These are phyloP conservation scores for Kwoniella mangroviensis DNA, from an alignment of 768 basidiomycete species.

Conservation along the genomic window DNA sequence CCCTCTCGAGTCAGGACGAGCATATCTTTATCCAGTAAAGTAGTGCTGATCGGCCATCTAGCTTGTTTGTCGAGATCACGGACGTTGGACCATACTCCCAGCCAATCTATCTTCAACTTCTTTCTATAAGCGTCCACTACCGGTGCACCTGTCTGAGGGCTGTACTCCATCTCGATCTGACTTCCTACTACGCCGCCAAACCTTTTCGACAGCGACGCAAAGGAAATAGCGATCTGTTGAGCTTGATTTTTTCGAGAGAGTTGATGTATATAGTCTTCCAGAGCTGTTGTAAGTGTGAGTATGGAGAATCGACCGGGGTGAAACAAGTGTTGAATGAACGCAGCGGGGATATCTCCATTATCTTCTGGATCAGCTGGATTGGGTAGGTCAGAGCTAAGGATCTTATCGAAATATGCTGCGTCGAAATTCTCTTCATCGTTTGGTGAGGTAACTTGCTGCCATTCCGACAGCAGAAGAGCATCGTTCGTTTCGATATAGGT, in stretches of 20 bases:
- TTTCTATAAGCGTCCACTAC: conserved; percentile 81
- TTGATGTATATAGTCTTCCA: conserved; percentile 78
- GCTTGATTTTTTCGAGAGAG: conserved; percentile 64
- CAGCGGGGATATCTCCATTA: conserved; percentile 66
- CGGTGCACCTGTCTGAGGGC: conserved; percentile 77
- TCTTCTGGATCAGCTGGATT: conserved; percentile 42
- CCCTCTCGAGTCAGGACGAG: conserved; percentile 62
- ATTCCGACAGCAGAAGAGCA: conserved; percentile 33
- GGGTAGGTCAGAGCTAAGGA: conserved; percentile 64
- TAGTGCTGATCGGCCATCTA: conserved; percentile 50
- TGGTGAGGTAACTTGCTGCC: conserved; percentile 40
- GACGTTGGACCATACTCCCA: conserved; percentile 89
- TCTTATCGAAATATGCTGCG: conserved; percentile 82
- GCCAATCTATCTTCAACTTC: conserved; percentile 88
- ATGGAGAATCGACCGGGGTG: conserved; percentile 86
- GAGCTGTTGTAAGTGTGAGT: conserved; percentile 76
- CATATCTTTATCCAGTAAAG: conserved; percentile 47
- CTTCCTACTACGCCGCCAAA: conserved; percentile 85
- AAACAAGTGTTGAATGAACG: conserved; percentile 81
- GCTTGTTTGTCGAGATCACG: conserved; percentile 75
- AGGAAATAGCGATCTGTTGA: conserved; percentile 59
- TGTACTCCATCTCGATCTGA: conserved; percentile 73
- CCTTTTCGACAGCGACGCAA: conserved; percentile 72
- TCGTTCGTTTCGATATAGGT: conserved; percentile 56
- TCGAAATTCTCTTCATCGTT: conserved; percentile 33